phyloP scores from a whole-genome alignment of 169 alveolate species.

The Babesia gibsoni region DNA sequence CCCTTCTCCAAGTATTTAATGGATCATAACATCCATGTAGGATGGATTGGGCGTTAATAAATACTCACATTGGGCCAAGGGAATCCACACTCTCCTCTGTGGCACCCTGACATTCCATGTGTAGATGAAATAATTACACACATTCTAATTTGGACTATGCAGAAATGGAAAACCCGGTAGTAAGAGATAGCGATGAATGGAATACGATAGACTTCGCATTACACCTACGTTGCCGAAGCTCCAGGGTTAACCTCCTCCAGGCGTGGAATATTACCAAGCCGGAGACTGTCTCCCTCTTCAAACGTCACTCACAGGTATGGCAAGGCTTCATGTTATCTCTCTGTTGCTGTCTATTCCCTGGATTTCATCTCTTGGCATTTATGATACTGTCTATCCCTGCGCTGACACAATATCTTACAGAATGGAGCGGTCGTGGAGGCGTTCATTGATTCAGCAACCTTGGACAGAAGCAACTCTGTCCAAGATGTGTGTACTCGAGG shows the following conservation, averaged over 20 bases:
- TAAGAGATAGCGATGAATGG: slow-evolving; percentile 77
- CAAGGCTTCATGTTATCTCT: not conserved
- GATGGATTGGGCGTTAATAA: too few relatives aligned
- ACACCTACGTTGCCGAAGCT: slow-evolving; percentile 71
- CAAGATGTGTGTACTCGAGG: slow-evolving; percentile 87
- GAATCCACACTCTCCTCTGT: too few relatives aligned
- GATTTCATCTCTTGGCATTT: not conserved
- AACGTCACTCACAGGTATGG: slow-evolving; percentile 49
- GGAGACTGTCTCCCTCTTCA: slow-evolving; percentile 60
- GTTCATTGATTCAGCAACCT: slow-evolving; percentile 78
- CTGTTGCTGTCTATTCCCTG: not conserved
- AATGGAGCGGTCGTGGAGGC: slow-evolving; percentile 75
- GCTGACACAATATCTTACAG: slow-evolving; percentile 14
- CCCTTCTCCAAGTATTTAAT: too few relatives aligned
- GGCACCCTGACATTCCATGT: too few relatives aligned
- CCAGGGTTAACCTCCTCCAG: slow-evolving; percentile 74
- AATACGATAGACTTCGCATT: slow-evolving; percentile 68
- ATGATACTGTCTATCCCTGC: not conserved
- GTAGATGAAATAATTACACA: not conserved
- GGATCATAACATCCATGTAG: too few relatives aligned
- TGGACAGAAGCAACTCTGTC: slow-evolving; percentile 81
- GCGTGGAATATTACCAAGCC: slow-evolving; percentile 74
- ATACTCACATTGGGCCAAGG: too few relatives aligned
- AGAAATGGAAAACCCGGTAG: slow-evolving; percentile 55
- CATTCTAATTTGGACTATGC: not conserved